These are phyloP conservation scores for Colletotrichum camelliae DNA, from an alignment of 2,329 filamentous ascomycete genomes.

Conservation along the genomic window DNA sequence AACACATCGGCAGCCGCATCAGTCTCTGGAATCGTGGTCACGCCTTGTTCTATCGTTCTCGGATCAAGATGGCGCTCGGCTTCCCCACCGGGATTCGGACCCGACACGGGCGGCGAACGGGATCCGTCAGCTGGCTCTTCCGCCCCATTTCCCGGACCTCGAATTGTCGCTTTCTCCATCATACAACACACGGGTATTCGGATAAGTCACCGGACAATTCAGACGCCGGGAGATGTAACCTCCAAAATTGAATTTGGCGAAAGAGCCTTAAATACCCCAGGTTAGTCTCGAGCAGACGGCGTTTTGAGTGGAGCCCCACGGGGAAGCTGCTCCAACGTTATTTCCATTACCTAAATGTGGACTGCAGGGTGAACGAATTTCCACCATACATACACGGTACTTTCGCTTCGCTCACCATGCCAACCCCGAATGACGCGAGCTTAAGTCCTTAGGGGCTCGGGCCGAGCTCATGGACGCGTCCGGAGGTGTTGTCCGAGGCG, in stretches of 20 bases:
- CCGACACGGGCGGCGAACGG: neutral
- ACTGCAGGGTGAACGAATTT: conserved; percentile 9
- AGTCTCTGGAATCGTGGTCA: conserved; percentile 17
- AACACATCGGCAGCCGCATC: conserved; percentile 48
- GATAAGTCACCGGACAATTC: neutral
- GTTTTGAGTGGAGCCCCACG: neutral
- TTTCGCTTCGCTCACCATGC: neutral
- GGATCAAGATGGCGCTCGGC: conserved; percentile 18
- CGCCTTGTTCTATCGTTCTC: neutral
- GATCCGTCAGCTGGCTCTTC: neutral
- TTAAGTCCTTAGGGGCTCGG: neutral
- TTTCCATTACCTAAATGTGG: conserved; percentile 12
- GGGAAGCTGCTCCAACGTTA: neutral
- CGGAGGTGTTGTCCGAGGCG: neutral
- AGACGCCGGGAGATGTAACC: neutral
- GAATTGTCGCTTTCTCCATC: neutral
- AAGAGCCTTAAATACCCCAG: neutral
- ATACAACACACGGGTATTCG: neutral
- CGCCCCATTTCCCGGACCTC: neutral
- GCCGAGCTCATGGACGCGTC: neutral
- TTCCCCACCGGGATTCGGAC: neutral
- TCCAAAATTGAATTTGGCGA: neutral
- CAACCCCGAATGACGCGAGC: neutral
- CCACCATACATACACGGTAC: conserved; percentile 7
- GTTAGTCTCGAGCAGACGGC: neutral